Evolutionary conservation across 2,329 filamentous ascomycete genomes (phyloP), one percentile per base, ranked within the genome.

Genomic region (Pyrenophora teres): DNA sequence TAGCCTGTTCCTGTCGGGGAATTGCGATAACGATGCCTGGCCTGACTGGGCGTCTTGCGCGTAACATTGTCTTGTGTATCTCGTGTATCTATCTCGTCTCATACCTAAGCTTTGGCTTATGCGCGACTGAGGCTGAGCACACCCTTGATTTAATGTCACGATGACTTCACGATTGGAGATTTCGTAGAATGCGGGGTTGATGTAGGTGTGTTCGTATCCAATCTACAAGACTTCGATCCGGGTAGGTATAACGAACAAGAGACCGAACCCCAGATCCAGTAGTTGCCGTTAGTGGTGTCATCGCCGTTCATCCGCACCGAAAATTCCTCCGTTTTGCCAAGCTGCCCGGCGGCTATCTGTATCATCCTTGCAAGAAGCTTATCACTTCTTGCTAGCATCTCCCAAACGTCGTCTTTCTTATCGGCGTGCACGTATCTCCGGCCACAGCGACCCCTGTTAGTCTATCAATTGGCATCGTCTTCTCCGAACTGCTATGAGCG

Each of bases 11-110:
- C 23, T 25, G 21, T 46, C 47, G 57, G 41, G 45, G 25, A 40
- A 43, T 47, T 50, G 36, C 45, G 59, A 64, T 62, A 62, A 62
- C 55, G 21, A 42, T 45, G 35, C 30, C 44, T 35, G 40, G 12
- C 50, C 42, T 55, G 19, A 60, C 46, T 64, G 53, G 59, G 48
- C 42, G 37, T 39, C 16, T 21, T 32, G 30, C 25, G 4, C 16
- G 23, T 31, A 56, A 42, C 35, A 47, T 33, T 27, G 46, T 16
- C 46, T 19, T 21, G 21, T 46, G 21, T 36, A 45, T 45, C 36
- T 36, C 42, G 9, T 9, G 19, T 21, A 5, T 15, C 15, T 21
- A 21, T 21, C 19, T 21, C 19, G 19, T 21, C 19, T 5, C 5
- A 21, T 21, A 21, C 18, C 27, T 36, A 6, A 30, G 19, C 25